Conservation (phyloP, 179 eudicot species). For the Spinacia oleracea region DNA sequence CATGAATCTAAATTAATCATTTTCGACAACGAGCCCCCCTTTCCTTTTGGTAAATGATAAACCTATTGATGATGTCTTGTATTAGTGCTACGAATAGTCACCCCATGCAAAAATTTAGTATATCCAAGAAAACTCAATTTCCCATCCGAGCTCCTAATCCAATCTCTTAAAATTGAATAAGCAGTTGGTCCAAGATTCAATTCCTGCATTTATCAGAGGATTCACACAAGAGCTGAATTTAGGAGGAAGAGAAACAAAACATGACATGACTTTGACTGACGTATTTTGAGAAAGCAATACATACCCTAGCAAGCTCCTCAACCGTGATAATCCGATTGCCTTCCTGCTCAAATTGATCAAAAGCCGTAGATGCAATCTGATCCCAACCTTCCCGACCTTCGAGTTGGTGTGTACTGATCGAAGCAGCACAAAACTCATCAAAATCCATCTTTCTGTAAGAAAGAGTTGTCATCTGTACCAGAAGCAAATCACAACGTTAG, state of each 20-base stretch:
- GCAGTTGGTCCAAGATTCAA: conserved; percentile 71
- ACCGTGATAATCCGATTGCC: conserved; percentile 71
- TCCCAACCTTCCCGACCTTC: conserved; percentile 92
- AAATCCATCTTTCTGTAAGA: conserved; percentile 70
- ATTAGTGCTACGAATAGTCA: conserved; percentile 71
- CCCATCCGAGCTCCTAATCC: conserved; percentile 82
- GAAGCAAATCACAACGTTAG: neutral
- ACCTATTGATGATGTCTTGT: conserved; percentile 54
- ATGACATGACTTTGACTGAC: neutral
- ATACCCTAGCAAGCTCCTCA: conserved; percentile 81
- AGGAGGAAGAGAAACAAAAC: neutral
- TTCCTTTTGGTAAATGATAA: neutral
- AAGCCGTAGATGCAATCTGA: conserved; percentile 70
- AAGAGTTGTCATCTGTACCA: conserved; percentile 74
- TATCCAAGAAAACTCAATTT: conserved; percentile 84
- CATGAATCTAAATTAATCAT: conserved; percentile 27
- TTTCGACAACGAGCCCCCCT: conserved; percentile 11
- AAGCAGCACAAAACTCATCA: conserved; percentile 93
- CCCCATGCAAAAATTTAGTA: conserved; percentile 95
- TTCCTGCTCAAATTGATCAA: conserved; percentile 67
- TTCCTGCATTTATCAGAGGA: conserved; percentile 54
- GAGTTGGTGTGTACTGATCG: conserved; percentile 74
- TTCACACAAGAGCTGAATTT: neutral
- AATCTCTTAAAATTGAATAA: conserved; percentile 66
- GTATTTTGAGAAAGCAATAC: neutral